Base-by-base conservation (phyloP, 208 protist species). In the Acanthamoeba healyi region DNA sequence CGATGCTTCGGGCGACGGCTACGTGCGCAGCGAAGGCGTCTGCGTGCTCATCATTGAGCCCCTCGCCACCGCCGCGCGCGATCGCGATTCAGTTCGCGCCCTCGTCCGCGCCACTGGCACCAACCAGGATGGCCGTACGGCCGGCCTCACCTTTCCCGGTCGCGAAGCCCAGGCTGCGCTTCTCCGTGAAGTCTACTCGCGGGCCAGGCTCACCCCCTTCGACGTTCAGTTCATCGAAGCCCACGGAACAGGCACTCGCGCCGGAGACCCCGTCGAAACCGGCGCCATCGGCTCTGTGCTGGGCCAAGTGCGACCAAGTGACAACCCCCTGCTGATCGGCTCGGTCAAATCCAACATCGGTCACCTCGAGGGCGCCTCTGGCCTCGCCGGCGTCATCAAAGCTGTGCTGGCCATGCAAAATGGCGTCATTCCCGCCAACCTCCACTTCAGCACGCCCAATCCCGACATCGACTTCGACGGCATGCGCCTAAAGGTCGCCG, bases 21-120 rank as follows among this genome's bases (percentile, higher is more conserved):
- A 98, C 74, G 97, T 97, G 9, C 91, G 98, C 56, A 90, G 94
- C 26, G 98, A 98, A 95, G 98, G 98, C 65, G 42, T 63, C 67
- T 96, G 94, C n/a, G 61, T 96, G 22, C 40, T 98, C 24, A 34
- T 98, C 5, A 56, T 98, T 19, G 94, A 94, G 17, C 67, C 58
- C n/a, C 51, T 96, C 42, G 89, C 96, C 12, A 12, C 74, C 44
- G 93, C 70, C 17, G 38, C 87, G 0, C 49, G 29, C 77, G 63
- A 95, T 40, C 38, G 51, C 9, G 91, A 95, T 63, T 56, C 95
- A 32, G 93, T 97, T 10, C 61, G 92, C 63, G 92, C 98, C 22
- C 34, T 96, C 10, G 95, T 96, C 44, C 54, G 96, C 46, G 93
- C 87, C 63, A 79, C 95, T 44, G 93, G 42, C 70, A 93, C 86